Base-by-base conservation (phyloP, 2,329 filamentous ascomycete genomes). In the Dactylellina haptotyla region DNA sequence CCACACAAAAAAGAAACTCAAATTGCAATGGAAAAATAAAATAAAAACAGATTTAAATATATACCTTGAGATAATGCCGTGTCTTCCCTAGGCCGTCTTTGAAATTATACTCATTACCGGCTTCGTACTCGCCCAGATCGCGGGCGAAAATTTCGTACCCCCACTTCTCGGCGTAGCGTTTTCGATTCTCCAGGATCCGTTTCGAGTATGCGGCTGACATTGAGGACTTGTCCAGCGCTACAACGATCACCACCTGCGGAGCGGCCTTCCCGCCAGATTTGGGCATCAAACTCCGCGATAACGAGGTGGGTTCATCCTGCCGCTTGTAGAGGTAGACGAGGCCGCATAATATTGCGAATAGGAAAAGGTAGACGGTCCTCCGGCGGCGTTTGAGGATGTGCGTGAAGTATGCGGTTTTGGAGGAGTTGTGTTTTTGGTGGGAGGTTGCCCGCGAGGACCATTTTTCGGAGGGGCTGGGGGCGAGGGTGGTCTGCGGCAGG, bases 101-200 rank as follows among this genome's bases (percentile, higher is more conserved):
- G 23, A 72, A 72, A 23, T 65, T 28, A 50, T 72, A 72, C 30
- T 65, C 56, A 43, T 69, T 57, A 28, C 61, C 61, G 18, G 48
- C 54, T 14, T 50, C 53, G n/a, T 71, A 61, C 8, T 66, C 57
- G 0, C 14, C 25, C 51, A 63, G n/a, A 65, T 51, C 51, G 23
- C 45, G 32, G 14, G 58, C 59, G 51, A 75, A 75, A 16, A 74
- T 25, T 41, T 34, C 37, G 77, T 85, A 79, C 86, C 93, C 94
- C 82, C 98, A 93, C 79, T 87, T 89, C 76, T 87, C 86, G 5
- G 94, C 95, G 82, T 98, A 99, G 75, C 90, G 86, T 79, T 90
- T 85, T 77, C 95, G 85, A 81, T 99, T 99, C 77, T 91, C 87
- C 80, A 88, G 89, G 75, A 99, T 87, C 78, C 87, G 87, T 67